Base-by-base conservation (phyloP, 1,284 basidiomycete species). In the Malassezia sympodialis region DNA sequence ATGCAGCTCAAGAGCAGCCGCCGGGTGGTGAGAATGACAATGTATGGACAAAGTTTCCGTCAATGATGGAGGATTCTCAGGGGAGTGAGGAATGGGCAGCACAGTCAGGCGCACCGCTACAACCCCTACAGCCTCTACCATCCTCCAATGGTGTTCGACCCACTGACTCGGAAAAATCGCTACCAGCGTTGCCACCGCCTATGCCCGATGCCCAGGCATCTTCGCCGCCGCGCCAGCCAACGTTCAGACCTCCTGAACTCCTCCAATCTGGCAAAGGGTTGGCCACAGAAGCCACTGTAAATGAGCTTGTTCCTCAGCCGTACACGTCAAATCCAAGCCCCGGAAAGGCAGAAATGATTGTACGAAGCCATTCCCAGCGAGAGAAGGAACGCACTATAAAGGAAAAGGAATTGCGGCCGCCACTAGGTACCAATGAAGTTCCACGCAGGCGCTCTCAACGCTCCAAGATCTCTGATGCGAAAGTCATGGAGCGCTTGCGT, bases 401-500 rank as follows among this genome's bases (percentile, higher is more conserved):
- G 31, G 31, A 48, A 27, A 30, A 26, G 6, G 46, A 35, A 7
- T 32, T 49, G 7, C 46, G 46, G 12, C 53, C 40, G 21, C 41
- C 31, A n/a, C 10, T 44, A 24, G 17, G 52, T 15, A 17, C 45
- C 42, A 14, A 53, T 6, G 40, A 19, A 8, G 61, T 19, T 83
- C 86, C 30, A 1, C 79, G 90, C 53, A 78, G 89, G 61, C 79
- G 90, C 56, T 72, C 66, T 27, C 82, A 83, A 58, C 81, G 80
- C 62, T 85, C 86, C 72, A 66, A 63, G 51, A 83, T 83, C 60
- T 85, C 86, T 69, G 87, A 90, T 59, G 83, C 84, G 63, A 90
- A 96, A 70, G 89, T 96, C 58, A 85, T 98, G 59, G 86, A 84
- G 66, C 83, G 90, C 41, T 77, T 98, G 68, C 86, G 89, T 74